Conservation (phyloP, 768 basidiomycete genomes). For the Pholiota molesta region DNA sequence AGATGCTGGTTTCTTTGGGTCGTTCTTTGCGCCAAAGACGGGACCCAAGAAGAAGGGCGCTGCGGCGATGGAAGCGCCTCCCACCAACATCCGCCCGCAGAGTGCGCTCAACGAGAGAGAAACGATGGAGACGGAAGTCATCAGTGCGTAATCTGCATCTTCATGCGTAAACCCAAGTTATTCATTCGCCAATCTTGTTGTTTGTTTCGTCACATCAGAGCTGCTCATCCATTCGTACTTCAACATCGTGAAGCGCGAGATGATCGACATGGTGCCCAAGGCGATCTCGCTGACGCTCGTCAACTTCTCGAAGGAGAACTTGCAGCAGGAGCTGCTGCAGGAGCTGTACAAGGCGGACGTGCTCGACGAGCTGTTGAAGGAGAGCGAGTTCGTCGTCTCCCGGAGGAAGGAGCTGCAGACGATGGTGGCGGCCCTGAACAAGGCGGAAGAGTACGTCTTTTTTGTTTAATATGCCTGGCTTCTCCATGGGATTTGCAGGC, state of each 20-base stretch:
- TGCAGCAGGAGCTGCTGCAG: slow-evolving; percentile 92
- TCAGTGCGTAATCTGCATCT: slow-evolving; percentile 67
- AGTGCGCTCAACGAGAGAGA: slow-evolving; percentile 91
- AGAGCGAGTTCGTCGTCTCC: slow-evolving; percentile 86
- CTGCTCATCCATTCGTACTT: slow-evolving; percentile 96
- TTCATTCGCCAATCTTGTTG: neutral
- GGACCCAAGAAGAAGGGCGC: slow-evolving; percentile 60
- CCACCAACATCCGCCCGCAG: slow-evolving; percentile 86
- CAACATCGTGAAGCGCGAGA: slow-evolving; percentile 98
- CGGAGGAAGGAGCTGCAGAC: slow-evolving; percentile 92
- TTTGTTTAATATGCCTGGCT: neutral
- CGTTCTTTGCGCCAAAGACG: slow-evolving; percentile 84
- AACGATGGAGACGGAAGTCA: slow-evolving; percentile 98
- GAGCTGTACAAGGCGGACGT: slow-evolving; percentile 98
- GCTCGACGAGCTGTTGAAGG: slow-evolving; percentile 92
- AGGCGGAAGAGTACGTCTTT: slow-evolving; percentile 87
- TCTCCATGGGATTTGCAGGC: neutral
- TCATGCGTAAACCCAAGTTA: neutral
- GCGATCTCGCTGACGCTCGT: slow-evolving; percentile 92
- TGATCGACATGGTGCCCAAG: slow-evolving; percentile 99
- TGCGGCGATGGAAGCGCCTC: slow-evolving; percentile 69
- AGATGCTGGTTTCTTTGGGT: slow-evolving; percentile 91
- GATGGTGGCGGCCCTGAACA: slow-evolving; percentile 94
- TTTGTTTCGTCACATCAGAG: slow-evolving; percentile 56
- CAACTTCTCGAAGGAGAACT: slow-evolving; percentile 88